Percentiles rank a stretch among this genome's conserved stretches.
Conservation (phyloP, 169 alveolate genomes). For the Cryptosporidium viatorum region DNA sequence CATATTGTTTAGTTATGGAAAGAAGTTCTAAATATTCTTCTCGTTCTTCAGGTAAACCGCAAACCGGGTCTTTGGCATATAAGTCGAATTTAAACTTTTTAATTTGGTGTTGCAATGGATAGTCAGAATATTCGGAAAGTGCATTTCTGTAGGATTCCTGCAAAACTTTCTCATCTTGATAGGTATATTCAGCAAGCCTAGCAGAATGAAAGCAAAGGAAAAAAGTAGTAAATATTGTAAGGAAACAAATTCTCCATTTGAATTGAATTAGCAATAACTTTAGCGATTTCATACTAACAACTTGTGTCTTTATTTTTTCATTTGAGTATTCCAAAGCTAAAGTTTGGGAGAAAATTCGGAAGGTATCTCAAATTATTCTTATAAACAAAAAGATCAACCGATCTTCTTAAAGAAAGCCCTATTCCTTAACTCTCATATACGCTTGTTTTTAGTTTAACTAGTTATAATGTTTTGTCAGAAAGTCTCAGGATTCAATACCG, state of each 20-base stretch:
- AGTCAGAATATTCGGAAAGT: neutral
- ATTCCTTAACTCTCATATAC: neutral
- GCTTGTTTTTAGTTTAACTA: neutral
- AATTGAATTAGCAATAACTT: neutral
- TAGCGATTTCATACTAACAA: neutral
- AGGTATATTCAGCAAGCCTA: neutral
- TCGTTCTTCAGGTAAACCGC: constrained; percentile 9
- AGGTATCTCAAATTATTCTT: neutral
- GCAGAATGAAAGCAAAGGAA: neutral
- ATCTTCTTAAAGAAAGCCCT: neutral
- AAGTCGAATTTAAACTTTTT: constrained; percentile 23
- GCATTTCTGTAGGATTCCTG: neutral
- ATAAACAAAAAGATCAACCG: neutral
- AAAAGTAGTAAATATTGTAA: neutral
- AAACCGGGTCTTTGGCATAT: constrained; percentile 33
- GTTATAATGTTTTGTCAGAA: neutral
- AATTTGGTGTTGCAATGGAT: neutral
- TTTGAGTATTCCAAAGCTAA: neutral
- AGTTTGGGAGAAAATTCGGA: neutral
- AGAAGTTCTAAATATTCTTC: constrained; percentile 19
- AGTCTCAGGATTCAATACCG: neutral
- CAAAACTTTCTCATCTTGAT: neutral
- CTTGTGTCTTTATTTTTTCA: neutral
- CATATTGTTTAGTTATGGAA: constrained; percentile 14
- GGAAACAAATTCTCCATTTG: neutral